These are phyloP conservation scores for Rhododendron kiyosumense DNA, from an alignment of 148 eudicot genomes.

Conservation along the genomic window DNA sequence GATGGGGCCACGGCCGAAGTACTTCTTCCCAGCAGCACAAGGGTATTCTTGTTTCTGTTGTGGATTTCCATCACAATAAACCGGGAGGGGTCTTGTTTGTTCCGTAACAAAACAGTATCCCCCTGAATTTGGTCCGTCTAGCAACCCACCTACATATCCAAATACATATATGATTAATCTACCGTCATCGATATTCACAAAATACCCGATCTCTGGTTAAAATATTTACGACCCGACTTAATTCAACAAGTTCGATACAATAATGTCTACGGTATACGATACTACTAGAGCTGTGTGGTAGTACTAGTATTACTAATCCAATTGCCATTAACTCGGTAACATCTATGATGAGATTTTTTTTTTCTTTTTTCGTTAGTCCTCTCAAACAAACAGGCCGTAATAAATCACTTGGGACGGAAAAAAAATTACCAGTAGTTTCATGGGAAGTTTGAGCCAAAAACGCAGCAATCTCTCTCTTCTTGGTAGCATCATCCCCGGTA, in stretches of 20 bases:
- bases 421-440: constrained; percentile 45
- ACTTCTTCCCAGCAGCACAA: constrained; percentile 40
- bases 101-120: constrained; percentile 44
- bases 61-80: constrained; percentile 15
- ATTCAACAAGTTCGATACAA: too few species aligned
- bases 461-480: too few species aligned
- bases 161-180: constrained; percentile 7
- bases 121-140: constrained; percentile 66
- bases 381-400: too few species aligned
- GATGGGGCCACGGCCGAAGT: constrained; percentile 59
- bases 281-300: too few species aligned
- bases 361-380: too few species aligned
- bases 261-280: too few species aligned
- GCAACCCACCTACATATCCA: constrained; percentile 50
- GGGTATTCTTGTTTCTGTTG: constrained; percentile 21
- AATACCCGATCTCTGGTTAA: too few species aligned
- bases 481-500: constrained; percentile 23
- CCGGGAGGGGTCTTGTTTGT: constrained; percentile 12
- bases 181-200: too few species aligned
- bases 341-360: too few species aligned
- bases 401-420: constrained; percentile 7
- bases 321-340: too few species aligned
- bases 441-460: constrained; percentile 58
- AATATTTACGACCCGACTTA: too few species aligned
- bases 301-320: too few species aligned